Conservation (phyloP, 768 basidiomycete genomes). For the Amanita pallidorosea region DNA sequence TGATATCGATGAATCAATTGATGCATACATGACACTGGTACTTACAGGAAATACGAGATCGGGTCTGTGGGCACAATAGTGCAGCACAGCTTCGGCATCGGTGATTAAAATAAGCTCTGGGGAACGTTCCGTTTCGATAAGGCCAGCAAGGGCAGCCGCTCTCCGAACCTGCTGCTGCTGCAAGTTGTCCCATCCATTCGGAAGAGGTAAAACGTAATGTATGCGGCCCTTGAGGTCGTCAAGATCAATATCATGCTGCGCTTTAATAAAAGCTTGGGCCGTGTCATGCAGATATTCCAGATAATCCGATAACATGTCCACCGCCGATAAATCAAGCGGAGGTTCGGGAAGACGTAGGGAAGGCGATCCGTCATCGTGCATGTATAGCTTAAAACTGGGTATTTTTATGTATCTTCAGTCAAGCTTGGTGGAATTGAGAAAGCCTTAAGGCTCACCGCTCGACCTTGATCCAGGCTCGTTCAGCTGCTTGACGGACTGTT, state of each 20-base stretch:
- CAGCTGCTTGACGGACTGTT: constrained; percentile 26
- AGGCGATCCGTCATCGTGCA: constrained; percentile 14
- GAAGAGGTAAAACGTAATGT: constrained; percentile 1
- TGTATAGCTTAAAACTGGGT: constrained; percentile 27
- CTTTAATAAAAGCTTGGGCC: constrained; percentile 33
- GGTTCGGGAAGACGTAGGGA: constrained; percentile 20
- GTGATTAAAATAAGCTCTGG: constrained; percentile 3
- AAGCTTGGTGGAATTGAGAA: constrained; percentile 9
- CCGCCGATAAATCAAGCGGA: constrained; percentile 27
- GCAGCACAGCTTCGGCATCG: constrained; percentile 2
- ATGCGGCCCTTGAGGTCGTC: background rate
- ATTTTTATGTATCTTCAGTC: constrained; percentile 5
- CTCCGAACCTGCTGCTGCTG: constrained; percentile 4
- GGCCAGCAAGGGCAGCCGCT: constrained; percentile 1
- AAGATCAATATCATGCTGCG: constrained; percentile 21
- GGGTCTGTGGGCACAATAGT: background rate
- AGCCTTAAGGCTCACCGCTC: constrained; percentile 28
- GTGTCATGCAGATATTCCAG: constrained; percentile 36
- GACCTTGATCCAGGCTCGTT: constrained; percentile 32
- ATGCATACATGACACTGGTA: background rate
- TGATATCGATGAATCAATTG: background rate
- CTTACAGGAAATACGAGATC: constrained; percentile 1
- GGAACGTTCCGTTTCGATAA: background rate
- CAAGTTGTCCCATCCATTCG: constrained; percentile 6
- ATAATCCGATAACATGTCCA: constrained; percentile 40